Evolutionary conservation across 768 basidiomycete species (phyloP).

Genomic region (Hortiboletus campestris): DNA sequence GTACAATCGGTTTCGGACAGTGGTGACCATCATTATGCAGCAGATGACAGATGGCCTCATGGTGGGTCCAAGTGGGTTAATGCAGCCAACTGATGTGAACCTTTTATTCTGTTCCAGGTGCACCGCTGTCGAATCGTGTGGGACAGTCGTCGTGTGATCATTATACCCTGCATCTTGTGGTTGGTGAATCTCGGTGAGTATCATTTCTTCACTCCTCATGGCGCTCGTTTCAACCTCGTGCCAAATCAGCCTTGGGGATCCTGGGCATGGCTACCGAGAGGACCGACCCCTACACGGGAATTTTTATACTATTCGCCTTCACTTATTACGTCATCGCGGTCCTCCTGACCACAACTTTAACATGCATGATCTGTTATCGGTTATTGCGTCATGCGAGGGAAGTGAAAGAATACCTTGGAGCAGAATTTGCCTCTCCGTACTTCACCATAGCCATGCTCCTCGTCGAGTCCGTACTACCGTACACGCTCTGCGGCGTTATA

Average conservation of each 20-base stretch:
- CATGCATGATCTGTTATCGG: slow-evolving; percentile 10
- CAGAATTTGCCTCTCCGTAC: slow-evolving; percentile 2
- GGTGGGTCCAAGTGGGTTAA: neutral
- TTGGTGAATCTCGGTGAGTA: slow-evolving; percentile 7
- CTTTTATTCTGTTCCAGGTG: slow-evolving; percentile 23
- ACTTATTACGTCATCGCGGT: slow-evolving; percentile 2
- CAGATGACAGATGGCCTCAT: slow-evolving; percentile 29
- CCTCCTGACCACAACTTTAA: slow-evolving; percentile 2
- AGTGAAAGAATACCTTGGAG: neutral
- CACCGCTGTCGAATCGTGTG: slow-evolving; percentile 37
- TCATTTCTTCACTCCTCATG: neutral
- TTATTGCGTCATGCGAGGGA: neutral
- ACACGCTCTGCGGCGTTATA: slow-evolving; percentile 1
- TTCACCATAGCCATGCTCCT: neutral
- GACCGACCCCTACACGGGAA: neutral
- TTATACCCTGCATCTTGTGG: slow-evolving; percentile 14
- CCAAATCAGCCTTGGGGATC: slow-evolving; percentile 6
- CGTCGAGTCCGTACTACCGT: slow-evolving; percentile 12
- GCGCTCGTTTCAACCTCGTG: neutral
- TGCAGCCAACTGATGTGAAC: neutral
- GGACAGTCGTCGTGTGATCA: slow-evolving; percentile 12
- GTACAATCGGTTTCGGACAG: too few species aligned
- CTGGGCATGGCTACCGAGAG: neutral
- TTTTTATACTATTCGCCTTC: neutral
- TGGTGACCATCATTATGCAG: slow-evolving; percentile 13